Conservation (phyloP, 2,329 filamentous ascomycete genomes). For the Aspergillus sp. region DNA sequence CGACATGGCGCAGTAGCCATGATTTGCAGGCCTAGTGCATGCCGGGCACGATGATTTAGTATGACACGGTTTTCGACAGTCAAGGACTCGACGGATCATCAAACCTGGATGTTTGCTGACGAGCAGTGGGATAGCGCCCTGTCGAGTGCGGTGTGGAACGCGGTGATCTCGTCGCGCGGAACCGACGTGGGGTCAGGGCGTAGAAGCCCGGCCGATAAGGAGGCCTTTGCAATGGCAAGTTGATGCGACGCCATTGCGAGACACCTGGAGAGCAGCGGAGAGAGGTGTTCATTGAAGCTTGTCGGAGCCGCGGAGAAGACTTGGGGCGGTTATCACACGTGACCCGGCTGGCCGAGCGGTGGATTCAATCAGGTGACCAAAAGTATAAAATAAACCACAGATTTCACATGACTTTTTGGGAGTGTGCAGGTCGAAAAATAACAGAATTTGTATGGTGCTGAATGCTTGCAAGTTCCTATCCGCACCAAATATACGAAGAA, state of each 20-base stretch:
- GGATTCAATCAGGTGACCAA: too few species aligned
- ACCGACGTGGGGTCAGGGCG: constrained; percentile 71
- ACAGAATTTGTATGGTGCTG: too few species aligned
- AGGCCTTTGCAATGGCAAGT: constrained; percentile 74
- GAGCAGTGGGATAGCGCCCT: constrained; percentile 69
- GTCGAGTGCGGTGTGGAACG: constrained; percentile 67
- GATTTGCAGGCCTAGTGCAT: constrained; percentile 74
- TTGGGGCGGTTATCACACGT: background rate
- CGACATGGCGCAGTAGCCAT: constrained; percentile 75
- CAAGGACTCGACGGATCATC: constrained; percentile 41
- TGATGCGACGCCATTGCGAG: constrained; percentile 64
- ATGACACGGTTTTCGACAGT: constrained; percentile 25
- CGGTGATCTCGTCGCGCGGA: constrained; percentile 66
- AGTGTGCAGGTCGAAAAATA: too few species aligned
- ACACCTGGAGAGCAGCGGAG: background rate
- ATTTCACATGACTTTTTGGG: background rate
- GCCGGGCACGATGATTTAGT: constrained; percentile 34
- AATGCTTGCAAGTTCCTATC: too few species aligned
- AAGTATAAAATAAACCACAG: too few species aligned
- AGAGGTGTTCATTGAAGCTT: background rate
- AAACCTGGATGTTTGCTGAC: constrained; percentile 84
- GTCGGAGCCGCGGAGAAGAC: too few species aligned
- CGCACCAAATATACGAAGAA: too few species aligned
- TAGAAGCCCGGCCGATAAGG: constrained; percentile 71
- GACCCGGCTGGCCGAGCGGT: background rate